Evolutionary conservation across 306 rosid genomes (phyloP).

Genomic region (Cyamopsis tetragonoloba): DNA sequence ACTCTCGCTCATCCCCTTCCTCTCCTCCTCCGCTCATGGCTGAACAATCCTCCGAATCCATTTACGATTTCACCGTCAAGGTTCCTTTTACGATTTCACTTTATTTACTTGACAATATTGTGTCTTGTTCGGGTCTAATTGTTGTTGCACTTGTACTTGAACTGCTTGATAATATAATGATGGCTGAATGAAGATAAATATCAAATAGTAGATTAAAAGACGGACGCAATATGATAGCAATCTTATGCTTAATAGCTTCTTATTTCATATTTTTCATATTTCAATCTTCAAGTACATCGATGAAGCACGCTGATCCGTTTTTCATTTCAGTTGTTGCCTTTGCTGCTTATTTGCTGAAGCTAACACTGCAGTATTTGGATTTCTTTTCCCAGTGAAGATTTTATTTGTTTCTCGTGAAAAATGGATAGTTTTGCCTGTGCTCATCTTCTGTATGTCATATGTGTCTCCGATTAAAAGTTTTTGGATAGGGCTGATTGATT

Average conservation of each 20-base stretch:
- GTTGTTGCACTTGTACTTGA: not conserved
- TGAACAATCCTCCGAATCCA: constrained; percentile 51
- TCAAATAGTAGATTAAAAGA: not conserved
- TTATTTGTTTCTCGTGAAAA: not conserved
- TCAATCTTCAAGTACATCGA: not conserved
- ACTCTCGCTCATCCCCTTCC: constrained; percentile 9
- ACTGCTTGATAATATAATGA: too few relatives aligned
- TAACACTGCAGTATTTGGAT: not conserved
- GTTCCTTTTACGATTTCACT: constrained; percentile 5
- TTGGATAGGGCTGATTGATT: not conserved
- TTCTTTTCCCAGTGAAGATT: not conserved
- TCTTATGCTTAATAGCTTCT: not conserved
- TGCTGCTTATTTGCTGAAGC: not conserved
- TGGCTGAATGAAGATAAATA: constrained; percentile 10
- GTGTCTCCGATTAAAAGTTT: not conserved
- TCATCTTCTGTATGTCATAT: not conserved
- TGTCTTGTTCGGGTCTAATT: not conserved
- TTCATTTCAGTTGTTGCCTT: not conserved
- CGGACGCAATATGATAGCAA: not conserved
- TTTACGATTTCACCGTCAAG: constrained; percentile 82
- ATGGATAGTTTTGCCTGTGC: not conserved
- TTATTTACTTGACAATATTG: not conserved
- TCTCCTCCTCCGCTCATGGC: constrained; percentile 46
- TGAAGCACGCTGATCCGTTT: not conserved
- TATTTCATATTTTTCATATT: not conserved